These are phyloP conservation scores for Ceratocystis papillata DNA, from an alignment of 2,329 filamentous ascomycete species.

Conservation along the genomic window DNA sequence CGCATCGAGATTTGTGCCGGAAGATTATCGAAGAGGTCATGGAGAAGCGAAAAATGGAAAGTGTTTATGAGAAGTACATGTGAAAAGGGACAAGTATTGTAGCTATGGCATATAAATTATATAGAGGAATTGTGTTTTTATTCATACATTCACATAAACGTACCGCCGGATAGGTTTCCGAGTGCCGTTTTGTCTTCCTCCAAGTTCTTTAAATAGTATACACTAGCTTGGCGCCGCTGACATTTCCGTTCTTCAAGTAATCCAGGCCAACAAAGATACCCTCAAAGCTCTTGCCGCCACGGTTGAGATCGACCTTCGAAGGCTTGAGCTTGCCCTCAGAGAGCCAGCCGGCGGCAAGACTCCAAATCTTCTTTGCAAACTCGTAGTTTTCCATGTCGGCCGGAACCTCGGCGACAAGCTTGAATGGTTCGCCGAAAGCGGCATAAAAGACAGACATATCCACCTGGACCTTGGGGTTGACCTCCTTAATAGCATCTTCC, in stretches of 20 bases:
- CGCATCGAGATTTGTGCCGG: constrained; percentile 30
- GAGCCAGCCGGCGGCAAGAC: constrained; percentile 31
- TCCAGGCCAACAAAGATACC: constrained; percentile 33
- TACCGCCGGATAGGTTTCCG: too few species aligned
- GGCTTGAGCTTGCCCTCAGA: constrained; percentile 32
- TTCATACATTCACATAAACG: neutral
- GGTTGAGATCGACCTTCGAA: constrained; percentile 30
- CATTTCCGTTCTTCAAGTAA: constrained; percentile 30
- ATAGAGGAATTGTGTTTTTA: neutral
- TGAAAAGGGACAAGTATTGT: neutral
- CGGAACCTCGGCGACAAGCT: constrained; percentile 27
- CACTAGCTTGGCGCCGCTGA: constrained; percentile 38
- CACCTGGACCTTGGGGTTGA: constrained; percentile 33
- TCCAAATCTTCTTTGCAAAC: constrained; percentile 34
- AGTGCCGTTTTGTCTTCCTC: neutral
- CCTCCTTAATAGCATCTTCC: constrained; percentile 34
- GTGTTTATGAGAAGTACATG: neutral
- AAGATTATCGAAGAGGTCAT: constrained; percentile 30
- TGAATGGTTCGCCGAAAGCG: constrained; percentile 33
- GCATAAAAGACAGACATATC: constrained; percentile 34
- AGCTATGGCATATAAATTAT: neutral
- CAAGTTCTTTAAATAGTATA: constrained; percentile 30
- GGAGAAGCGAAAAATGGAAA: constrained; percentile 24
- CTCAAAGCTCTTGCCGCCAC: constrained; percentile 30
- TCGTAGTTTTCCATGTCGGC: constrained; percentile 30